A percentile compares a stretch with the other conserved stretches of the same genome.
These are phyloP conservation scores for Carex littledalei DNA, from an alignment of 176 grass and related monocot species.

Conservation along the genomic window DNA sequence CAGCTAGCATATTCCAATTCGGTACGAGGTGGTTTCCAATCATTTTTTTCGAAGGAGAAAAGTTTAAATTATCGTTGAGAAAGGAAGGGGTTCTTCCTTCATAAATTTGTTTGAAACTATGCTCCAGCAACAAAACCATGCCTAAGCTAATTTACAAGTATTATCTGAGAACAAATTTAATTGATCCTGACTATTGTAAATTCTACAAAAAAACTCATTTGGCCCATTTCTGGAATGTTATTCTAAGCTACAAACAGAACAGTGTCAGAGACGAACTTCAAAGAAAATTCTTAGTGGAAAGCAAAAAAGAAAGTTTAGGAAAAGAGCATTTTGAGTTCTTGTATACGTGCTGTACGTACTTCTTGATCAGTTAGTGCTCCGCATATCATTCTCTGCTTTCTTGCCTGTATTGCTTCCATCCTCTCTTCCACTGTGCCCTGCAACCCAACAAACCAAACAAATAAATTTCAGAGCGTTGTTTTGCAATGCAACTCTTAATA, in stretches of 20 bases:
- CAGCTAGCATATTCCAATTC: background rate
- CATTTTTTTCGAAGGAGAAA: background rate
- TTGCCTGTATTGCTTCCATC: conserved; percentile 77
- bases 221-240: background rate
- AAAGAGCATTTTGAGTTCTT: conserved; percentile 94
- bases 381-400: conserved; percentile 86
- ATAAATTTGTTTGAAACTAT: background rate
- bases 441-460: background rate
- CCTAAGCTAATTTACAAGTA: background rate
- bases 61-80: background rate
- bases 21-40: background rate
- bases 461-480: background rate
- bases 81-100: background rate
- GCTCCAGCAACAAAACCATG: background rate
- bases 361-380: conserved; percentile 84
- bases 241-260: background rate
- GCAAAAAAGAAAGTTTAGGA: conserved; percentile 18
- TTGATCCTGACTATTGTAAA: background rate
- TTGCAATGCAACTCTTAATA: background rate
- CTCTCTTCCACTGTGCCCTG: conserved; percentile 85
- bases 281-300: background rate
- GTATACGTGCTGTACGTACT: conserved; percentile 65
- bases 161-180: background rate
- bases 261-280: background rate
- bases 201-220: conserved; percentile 9